Percentiles rank a stretch among this genome's conserved stretches.
These are phyloP conservation scores for Mariannaea sp. DNA, from an alignment of 2,329 filamentous ascomycete species.

Conservation along the genomic window DNA sequence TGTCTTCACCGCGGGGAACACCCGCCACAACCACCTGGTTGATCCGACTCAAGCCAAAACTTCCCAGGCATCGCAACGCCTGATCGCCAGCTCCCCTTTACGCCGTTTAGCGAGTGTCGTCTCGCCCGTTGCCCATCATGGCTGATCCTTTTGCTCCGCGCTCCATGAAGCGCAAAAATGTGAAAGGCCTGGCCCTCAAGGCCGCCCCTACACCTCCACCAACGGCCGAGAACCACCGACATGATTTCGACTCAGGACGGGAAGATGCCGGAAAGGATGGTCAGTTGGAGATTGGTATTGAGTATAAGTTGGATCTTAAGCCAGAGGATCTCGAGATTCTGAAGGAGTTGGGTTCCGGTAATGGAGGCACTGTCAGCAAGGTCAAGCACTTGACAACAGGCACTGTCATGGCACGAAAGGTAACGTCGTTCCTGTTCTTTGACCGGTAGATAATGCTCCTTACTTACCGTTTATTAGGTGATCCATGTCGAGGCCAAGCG, in stretches of 20 bases:
- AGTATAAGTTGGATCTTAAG: slow-evolving; percentile 91
- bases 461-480: slow-evolving; percentile 60
- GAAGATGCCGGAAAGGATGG: slow-evolving; percentile 59
- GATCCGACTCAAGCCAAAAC: slow-evolving; percentile 24
- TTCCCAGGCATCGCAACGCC: slow-evolving; percentile 19
- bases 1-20: slow-evolving; percentile 25
- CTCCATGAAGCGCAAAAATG: slow-evolving; percentile 99
- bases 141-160: slow-evolving; percentile 67
- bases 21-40: slow-evolving; percentile 24
- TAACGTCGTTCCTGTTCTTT: slow-evolving; percentile 44
- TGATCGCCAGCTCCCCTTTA: slow-evolving; percentile 2
- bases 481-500: slow-evolving; percentile 98
- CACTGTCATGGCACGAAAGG: slow-evolving; percentile 97
- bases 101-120: slow-evolving; percentile 14
- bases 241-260: slow-evolving; percentile 64
- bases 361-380: slow-evolving; percentile 98
- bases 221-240: slow-evolving; percentile 73
- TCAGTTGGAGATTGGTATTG: slow-evolving; percentile 90
- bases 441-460: not conserved
- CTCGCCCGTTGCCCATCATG: slow-evolving; percentile 50
- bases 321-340: slow-evolving; percentile 91
- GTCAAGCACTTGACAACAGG: slow-evolving; percentile 94
- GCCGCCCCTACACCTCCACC: slow-evolving; percentile 74
- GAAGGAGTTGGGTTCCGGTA: slow-evolving; percentile 93
- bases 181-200: slow-evolving; percentile 90